Evolutionary conservation across 768 basidiomycete genomes (phyloP).

Genomic region (Xerocomellus intermedius): DNA sequence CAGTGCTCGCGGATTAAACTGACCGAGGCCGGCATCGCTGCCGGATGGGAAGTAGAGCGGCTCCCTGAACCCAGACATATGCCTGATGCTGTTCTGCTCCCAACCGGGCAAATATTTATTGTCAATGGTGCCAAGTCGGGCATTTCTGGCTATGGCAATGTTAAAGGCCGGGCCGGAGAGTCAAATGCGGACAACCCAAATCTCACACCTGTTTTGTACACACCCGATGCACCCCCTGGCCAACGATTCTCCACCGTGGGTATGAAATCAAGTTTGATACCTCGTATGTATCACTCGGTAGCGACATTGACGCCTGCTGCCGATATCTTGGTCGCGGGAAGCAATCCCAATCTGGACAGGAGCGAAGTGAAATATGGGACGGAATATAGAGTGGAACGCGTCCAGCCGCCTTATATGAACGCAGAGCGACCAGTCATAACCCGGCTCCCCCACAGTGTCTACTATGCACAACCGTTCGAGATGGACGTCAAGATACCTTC

Average conservation of each 20-base stretch:
- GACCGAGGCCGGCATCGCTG: slow-evolving; percentile 58
- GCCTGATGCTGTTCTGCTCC: slow-evolving; percentile 80
- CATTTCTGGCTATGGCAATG: slow-evolving; percentile 78
- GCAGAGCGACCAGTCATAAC: slow-evolving; percentile 54
- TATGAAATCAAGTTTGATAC: slow-evolving; percentile 64
- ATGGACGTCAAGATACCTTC: slow-evolving; percentile 44
- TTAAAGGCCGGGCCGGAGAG: slow-evolving; percentile 60
- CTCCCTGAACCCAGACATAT: slow-evolving; percentile 76
- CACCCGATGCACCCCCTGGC: slow-evolving; percentile 51
- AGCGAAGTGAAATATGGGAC: slow-evolving; percentile 73
- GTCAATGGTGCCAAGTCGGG: slow-evolving; percentile 75
- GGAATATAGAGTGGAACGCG: slow-evolving; percentile 86
- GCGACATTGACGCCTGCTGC: slow-evolving; percentile 75
- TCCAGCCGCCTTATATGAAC: slow-evolving; percentile 80
- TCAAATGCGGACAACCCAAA: slow-evolving; percentile 80
- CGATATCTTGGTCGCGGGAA: slow-evolving; percentile 75
- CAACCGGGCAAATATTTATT: slow-evolving; percentile 70
- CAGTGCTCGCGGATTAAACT: slow-evolving; percentile 73
- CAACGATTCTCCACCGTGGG: slow-evolving; percentile 57
- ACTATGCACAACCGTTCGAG: slow-evolving; percentile 45
- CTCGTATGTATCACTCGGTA: slow-evolving; percentile 80
- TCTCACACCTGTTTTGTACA: slow-evolving; percentile 67
- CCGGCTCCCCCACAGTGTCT: slow-evolving; percentile 35
- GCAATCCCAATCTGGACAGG: slow-evolving; percentile 80
- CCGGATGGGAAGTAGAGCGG: slow-evolving; percentile 72